phyloP scores from a whole-genome alignment of 768 basidiomycete species.

The Suillus discolor region DNA sequence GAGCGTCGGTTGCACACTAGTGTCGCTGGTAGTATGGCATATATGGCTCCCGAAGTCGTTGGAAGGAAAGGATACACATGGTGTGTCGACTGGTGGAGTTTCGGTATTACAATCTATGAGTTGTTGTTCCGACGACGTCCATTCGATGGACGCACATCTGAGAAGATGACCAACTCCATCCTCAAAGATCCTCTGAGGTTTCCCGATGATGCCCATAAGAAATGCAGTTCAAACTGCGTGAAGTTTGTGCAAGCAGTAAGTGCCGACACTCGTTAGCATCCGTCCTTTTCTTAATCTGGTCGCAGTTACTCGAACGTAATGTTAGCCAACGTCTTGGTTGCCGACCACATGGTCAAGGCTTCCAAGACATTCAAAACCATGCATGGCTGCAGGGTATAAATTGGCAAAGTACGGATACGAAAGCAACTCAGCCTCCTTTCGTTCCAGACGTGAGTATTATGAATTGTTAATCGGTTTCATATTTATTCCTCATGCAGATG shows the following conservation, averaged over 20 bases:
- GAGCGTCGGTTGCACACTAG: slow-evolving; percentile 86
- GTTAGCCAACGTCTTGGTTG: slow-evolving; percentile 81
- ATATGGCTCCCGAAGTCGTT: slow-evolving; percentile 99
- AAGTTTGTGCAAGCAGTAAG: slow-evolving; percentile 68
- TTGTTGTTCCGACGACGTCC: slow-evolving; percentile 83
- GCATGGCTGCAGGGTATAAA: slow-evolving; percentile 85
- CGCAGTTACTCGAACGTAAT: slow-evolving; percentile 84
- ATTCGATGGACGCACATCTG: slow-evolving; percentile 88
- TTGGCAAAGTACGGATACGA: slow-evolving; percentile 78
- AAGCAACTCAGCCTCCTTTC: slow-evolving; percentile 77
- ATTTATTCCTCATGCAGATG: slow-evolving; percentile 50
- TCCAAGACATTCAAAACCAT: slow-evolving; percentile 78
- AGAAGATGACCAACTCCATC: slow-evolving; percentile 88
- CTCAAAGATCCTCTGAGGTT: slow-evolving; percentile 76
- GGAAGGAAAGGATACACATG: slow-evolving; percentile 91
- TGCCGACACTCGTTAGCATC: slow-evolving; percentile 13
- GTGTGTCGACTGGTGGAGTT: slow-evolving; percentile 95
- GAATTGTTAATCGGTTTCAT: slow-evolving; percentile 6
- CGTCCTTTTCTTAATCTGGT: slow-evolving; percentile 1
- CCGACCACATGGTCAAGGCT: slow-evolving; percentile 62
- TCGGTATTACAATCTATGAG: slow-evolving; percentile 90
- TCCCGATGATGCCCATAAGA: slow-evolving; percentile 65
- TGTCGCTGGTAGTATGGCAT: slow-evolving; percentile 98
- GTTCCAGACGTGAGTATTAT: slow-evolving; percentile 83
- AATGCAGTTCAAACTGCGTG: slow-evolving; percentile 68